Evolutionary conservation across 2,329 filamentous ascomycete genomes (phyloP), one percentile per base, ranked within the genome.

Genomic region (Xylariaceae sp.): DNA sequence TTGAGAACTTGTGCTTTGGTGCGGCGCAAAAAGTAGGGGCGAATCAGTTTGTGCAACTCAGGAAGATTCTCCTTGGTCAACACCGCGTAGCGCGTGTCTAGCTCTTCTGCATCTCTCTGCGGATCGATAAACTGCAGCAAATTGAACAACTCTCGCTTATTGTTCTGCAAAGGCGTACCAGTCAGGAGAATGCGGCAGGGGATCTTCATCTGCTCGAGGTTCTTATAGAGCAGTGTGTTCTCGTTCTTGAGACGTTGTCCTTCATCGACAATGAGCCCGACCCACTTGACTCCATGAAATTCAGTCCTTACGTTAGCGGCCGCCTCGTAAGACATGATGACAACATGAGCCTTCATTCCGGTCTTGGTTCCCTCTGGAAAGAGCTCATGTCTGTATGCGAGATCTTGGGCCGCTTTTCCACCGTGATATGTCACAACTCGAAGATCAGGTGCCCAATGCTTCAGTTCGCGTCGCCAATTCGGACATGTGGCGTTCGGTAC

Each of bases 401-500:
- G 80, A 35, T 88, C 82, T 57, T 94, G 87, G 14, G 90, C 78
- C 43, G 80, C 77, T 44, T 77, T 79, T 14, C 86, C 86, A 41
- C 94, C 94, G 65, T 95, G 95, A 65, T 94, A 97, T 0, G 90
- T 86, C n/a, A 96, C 90, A 6, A 95, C 90, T 39, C 90, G 83
- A 33, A 97, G 72, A 6, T 81, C 82, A 1, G 92, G 92, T 0
- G 87, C 85, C 92, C 92, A 99, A 58, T 88, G 85, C 71, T 95
- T 95, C 67, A 97, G 90, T 66, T 99, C 94, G 43, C 92, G 85
- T 6, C 92, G 87, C 92, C 94, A 99, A 66, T 99, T 99, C n/a
- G 90, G 83, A 66, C 90, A 95, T 0, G 94, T 99, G 0, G 92
- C 86, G 64, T 97, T 97, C 0, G 94, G 94, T 1, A 95, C 92